These are phyloP conservation scores for Fonsecaea nubica DNA, from an alignment of 2,329 filamentous ascomycete genomes.

Conservation along the genomic window DNA sequence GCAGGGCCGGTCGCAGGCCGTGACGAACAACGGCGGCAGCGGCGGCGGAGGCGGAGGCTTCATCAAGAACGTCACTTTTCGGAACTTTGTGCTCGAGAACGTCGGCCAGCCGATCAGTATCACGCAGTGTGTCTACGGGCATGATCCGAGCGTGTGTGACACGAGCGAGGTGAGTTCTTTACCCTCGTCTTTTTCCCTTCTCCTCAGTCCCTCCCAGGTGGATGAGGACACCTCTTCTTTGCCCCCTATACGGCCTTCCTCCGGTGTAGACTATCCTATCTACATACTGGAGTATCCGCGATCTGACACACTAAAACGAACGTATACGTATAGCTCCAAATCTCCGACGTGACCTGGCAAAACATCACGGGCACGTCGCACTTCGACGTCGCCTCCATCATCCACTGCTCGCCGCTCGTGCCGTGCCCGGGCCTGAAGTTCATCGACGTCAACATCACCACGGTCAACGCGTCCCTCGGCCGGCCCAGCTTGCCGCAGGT, in stretches of 20 bases:
- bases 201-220: background rate
- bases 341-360: conserved; percentile 53
- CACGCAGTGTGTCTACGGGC: conserved; percentile 63
- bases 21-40: conserved; percentile 64
- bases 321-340: conserved; percentile 41
- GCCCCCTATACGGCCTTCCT: background rate
- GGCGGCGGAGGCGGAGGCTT: conserved; percentile 69
- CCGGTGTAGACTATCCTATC: background rate
- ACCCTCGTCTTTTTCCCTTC: background rate
- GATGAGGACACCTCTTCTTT: no score
- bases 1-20: conserved; percentile 63
- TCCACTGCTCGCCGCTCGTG: conserved; percentile 52
- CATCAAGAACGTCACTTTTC: conserved; percentile 72
- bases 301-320: no score
- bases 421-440: conserved; percentile 57
- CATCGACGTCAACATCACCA: conserved; percentile 55
- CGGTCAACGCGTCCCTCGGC: conserved; percentile 46
- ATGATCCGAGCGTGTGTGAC: conserved; percentile 46
- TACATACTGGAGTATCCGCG: no score
- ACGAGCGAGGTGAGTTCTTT: conserved; percentile 45
- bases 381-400: conserved; percentile 57
- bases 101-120: conserved; percentile 71
- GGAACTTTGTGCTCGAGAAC: conserved; percentile 65
- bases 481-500: conserved; percentile 48
- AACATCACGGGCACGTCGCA: conserved; percentile 59